Evolutionary conservation across 2,329 filamentous ascomycete genomes (phyloP).

Genomic region (Cladorrhinum sp.): DNA sequence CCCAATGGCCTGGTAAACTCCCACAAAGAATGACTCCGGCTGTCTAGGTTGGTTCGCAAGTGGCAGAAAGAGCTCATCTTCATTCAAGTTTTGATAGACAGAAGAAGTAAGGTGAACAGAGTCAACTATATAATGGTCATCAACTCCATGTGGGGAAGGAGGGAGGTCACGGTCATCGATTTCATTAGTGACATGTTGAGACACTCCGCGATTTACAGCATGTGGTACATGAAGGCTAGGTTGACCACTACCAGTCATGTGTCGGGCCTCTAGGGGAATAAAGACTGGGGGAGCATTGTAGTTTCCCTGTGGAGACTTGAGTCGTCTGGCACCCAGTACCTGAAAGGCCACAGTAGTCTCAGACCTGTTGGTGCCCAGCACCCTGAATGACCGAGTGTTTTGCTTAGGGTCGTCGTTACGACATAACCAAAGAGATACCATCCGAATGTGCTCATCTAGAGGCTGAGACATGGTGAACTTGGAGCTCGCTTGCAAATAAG

Average conservation of each 20-base stretch:
- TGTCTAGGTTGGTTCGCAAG: background rate
- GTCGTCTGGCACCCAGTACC: background rate
- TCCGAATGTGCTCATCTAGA: background rate
- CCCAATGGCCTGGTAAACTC: background rate
- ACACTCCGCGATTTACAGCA: background rate
- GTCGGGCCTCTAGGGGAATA: background rate
- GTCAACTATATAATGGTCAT: background rate
- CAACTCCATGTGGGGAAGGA: too few species aligned
- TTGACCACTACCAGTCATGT: background rate
- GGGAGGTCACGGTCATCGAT: too few species aligned
- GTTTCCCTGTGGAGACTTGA: background rate
- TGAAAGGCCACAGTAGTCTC: background rate
- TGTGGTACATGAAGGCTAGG: background rate
- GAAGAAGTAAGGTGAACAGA: too few species aligned
- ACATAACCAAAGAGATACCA: too few species aligned
- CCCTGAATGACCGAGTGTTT: background rate
- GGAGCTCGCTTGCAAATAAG: background rate
- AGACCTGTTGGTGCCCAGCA: background rate
- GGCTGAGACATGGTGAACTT: background rate
- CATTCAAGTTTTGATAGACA: too few species aligned
- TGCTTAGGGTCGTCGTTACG: background rate
- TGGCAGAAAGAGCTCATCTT: background rate
- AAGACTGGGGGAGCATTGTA: background rate
- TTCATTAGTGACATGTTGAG: too few species aligned
- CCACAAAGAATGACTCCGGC: background rate